Percentiles rank a stretch among this genome's conserved stretches.
Conservation (phyloP, 208 protist genomes). For the Leishmania tarentolae region DNA sequence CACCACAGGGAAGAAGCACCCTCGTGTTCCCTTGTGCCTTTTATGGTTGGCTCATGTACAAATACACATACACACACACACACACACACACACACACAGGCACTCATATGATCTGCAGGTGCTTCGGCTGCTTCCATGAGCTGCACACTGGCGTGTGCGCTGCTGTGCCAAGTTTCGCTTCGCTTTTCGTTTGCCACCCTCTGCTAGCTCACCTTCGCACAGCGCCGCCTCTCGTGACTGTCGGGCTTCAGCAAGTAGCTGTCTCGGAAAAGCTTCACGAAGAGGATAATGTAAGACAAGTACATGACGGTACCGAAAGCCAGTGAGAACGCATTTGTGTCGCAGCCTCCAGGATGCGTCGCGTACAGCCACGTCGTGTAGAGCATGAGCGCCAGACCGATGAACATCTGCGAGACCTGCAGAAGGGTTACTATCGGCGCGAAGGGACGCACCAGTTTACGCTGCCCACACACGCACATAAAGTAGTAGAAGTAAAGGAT, state of each 20-base stretch:
- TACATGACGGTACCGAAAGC: conserved; percentile 89
- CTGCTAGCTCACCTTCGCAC: not conserved
- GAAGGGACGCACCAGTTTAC: conserved; percentile 62
- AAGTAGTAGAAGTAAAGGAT: conserved; percentile 97
- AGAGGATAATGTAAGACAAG: conserved; percentile 87
- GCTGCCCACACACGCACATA: conserved; percentile 58
- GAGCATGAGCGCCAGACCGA: conserved; percentile 32
- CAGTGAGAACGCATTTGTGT: conserved; percentile 33
- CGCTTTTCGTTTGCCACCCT: not conserved
- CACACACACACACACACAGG: not conserved
- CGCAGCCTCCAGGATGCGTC: conserved; percentile 46
- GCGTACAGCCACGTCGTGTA: conserved; percentile 40
- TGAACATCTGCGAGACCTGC: conserved; percentile 93
- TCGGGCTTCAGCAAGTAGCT: conserved; percentile 34
- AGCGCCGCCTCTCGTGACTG: conserved; percentile 3
- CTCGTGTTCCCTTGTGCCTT: too few species aligned
- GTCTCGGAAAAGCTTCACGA: conserved; percentile 74
- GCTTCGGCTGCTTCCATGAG: not conserved
- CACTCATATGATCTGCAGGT: not conserved
- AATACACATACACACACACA: not conserved
- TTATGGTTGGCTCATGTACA: not conserved
- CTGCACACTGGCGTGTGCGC: not conserved
- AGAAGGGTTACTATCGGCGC: conserved; percentile 83
- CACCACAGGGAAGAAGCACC: not conserved
- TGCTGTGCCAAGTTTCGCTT: not conserved